Evolutionary conservation across 805 yeast species (phyloP).

Genomic region (Zygoascus flipseniorum): DNA sequence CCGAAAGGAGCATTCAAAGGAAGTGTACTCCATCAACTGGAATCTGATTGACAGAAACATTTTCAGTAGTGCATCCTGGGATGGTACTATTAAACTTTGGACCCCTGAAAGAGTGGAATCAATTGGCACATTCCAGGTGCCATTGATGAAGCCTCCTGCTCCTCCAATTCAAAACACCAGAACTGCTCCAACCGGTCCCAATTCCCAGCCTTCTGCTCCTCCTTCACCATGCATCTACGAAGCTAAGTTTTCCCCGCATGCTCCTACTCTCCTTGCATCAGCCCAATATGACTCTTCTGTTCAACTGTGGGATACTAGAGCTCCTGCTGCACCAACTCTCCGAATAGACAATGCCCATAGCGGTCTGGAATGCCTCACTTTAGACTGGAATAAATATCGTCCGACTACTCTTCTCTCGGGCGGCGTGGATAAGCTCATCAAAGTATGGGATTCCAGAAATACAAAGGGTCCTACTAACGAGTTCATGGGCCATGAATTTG

Average conservation of each 20-base stretch:
- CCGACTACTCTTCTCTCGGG: constrained; percentile 74
- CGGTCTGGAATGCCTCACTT: constrained; percentile 69
- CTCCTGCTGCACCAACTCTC: constrained; percentile 23
- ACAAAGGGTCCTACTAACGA: constrained; percentile 61
- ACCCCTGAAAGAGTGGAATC: constrained; percentile 16
- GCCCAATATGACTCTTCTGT: constrained; percentile 69
- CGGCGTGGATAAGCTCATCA: constrained; percentile 81
- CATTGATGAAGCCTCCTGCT: neutral
- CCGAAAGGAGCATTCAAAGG: constrained; percentile 61
- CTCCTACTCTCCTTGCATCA: constrained; percentile 57
- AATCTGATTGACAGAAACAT: constrained; percentile 55
- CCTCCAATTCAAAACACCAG: constrained; percentile 19
- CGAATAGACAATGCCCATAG: constrained; percentile 59
- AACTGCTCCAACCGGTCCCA: constrained; percentile 13
- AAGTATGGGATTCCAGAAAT: constrained; percentile 85
- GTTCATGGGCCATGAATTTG: constrained; percentile 79
- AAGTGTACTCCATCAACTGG: constrained; percentile 70
- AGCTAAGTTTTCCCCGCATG: constrained; percentile 78
- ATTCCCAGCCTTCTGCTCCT: constrained; percentile 20
- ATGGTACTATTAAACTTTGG: constrained; percentile 65
- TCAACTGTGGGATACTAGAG: constrained; percentile 75
- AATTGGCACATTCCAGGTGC: constrained; percentile 11
- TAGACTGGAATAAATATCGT: constrained; percentile 89
- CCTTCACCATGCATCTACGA: constrained; percentile 54
- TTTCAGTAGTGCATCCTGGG: constrained; percentile 85